Evolutionary conservation across 2,329 filamentous ascomycete species (phyloP), one percentile per base, ranked within the genome.

Genomic region (Simplicillium aogashimaense): DNA sequence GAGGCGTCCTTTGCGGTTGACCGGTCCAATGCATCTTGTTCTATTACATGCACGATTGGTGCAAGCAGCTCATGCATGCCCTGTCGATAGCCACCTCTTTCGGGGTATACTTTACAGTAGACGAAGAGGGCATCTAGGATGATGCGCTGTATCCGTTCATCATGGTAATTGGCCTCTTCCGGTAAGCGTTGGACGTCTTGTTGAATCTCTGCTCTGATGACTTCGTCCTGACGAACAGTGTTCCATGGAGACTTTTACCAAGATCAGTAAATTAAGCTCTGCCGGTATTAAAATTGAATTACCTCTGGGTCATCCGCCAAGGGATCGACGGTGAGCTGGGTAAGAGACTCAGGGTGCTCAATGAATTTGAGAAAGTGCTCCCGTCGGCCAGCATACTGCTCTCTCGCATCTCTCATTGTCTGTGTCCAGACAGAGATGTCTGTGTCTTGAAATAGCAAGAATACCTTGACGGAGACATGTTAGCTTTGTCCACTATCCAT

Each of bases 1-100:
- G 57, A 50, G 10, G 53, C 50, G 3, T 53, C 43, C 2, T 56
- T 54, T 34, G 61, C 54, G 3, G 59, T 54, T 3, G 54, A 50
- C 3, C 61, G 58, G 39, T 85, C 72, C 38, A 95, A 67, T 7
- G 89, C 83, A 63, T 98, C 92, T 50, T 81, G 72, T 50, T 89
- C 79, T 6, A 97, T 66, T 2, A 87, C 84, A 72, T 87, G 87
- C 7, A 95, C 67, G 30, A 98, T 79, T 0, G 92, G 89, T 0
- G 92, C 92, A 12, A 97, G 70, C 34, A 98, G 69, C 62, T 98
- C 92, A 57, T 98, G 92, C 90, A 98, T 98, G 10, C 92, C 92
- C 64, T 98, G 92, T n/a, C 92, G 79, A 57, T 98, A 98, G 14
- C 78, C 88, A 13, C 87, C 87, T 40, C 87, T 73, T 49, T 83